phyloP scores from a whole-genome alignment of 2,329 filamentous ascomycete genomes.

The Phyllosticta citrichinensis region DNA sequence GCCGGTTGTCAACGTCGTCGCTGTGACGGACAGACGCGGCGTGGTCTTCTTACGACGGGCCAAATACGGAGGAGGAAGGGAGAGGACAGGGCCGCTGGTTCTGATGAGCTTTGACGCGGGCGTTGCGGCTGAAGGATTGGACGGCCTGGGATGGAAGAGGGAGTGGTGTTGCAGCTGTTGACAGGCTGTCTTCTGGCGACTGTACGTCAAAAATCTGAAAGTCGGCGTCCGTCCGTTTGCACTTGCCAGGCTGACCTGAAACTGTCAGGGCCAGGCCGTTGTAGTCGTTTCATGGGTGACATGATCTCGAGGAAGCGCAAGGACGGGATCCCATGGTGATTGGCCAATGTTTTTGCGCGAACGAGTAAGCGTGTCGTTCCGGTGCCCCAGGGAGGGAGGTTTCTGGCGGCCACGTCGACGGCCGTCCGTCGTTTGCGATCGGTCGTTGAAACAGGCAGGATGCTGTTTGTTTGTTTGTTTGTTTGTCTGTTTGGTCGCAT shows the following conservation, averaged over 20 bases:
- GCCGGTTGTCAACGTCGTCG: slow-evolving; percentile 17
- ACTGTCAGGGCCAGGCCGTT: background rate
- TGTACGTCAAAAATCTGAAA: too few relatives aligned
- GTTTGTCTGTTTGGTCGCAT: too few relatives aligned
- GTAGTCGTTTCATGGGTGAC: background rate
- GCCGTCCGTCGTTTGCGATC: background rate
- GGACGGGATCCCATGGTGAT: background rate
- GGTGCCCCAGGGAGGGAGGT: background rate
- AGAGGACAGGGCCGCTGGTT: slow-evolving; percentile 20
- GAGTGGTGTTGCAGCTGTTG: background rate
- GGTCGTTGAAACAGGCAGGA: background rate
- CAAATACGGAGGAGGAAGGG: slow-evolving; percentile 16
- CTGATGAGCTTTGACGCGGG: slow-evolving; percentile 21
- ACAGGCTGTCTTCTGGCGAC: too few relatives aligned
- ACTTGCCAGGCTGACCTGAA: background rate
- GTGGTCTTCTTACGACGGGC: slow-evolving; percentile 26
- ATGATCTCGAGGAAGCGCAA: background rate
- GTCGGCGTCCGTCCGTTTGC: background rate
- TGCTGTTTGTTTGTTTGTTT: background rate
- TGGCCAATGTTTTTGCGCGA: background rate
- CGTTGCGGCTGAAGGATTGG: background rate
- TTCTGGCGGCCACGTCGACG: background rate
- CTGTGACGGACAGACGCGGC: slow-evolving; percentile 22
- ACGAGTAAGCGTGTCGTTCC: background rate
- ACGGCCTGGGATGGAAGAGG: background rate